Percentiles rank a stretch among this genome's conserved stretches.
These are phyloP conservation scores for Parasitella parasitica DNA, from an alignment of 371 early-diverging fungal species.

Conservation along the genomic window DNA sequence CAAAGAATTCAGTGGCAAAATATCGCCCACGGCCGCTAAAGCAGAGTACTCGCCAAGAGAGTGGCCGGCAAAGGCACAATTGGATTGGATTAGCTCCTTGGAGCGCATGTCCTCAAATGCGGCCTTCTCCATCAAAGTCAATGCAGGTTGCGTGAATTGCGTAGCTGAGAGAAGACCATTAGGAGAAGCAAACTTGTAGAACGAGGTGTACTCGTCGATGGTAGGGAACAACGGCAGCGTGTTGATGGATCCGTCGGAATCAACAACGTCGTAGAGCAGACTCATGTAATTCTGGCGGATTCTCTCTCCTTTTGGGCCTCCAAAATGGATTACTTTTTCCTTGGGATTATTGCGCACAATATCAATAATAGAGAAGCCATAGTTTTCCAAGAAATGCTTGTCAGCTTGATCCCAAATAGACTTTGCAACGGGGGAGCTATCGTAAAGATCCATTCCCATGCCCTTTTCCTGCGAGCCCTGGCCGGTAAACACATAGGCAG, in stretches of 20 bases:
- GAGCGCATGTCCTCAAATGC: conserved; percentile 91
- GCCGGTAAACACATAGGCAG: conserved; percentile 94
- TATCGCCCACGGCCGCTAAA: conserved; percentile 87
- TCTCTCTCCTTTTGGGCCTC: conserved; percentile 85
- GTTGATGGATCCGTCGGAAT: conserved; percentile 67
- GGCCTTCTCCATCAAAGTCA: conserved; percentile 92
- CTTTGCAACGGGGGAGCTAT: conserved; percentile 79
- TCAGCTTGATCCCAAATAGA: conserved; percentile 95
- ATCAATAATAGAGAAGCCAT: conserved; percentile 90
- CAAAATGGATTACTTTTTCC: conserved; percentile 91
- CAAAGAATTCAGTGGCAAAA: conserved; percentile 83
- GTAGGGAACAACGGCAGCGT: conserved; percentile 89
- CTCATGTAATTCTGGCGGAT: conserved; percentile 89
- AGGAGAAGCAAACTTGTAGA: conserved; percentile 89
- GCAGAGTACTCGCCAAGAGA: conserved; percentile 96
- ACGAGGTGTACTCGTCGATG: conserved; percentile 78
- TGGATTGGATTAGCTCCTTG: conserved; percentile 80
- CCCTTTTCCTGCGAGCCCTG: conserved; percentile 95
- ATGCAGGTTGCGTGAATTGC: conserved; percentile 94
- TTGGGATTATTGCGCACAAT: conserved; percentile 92
- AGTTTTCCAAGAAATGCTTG: conserved; percentile 80
- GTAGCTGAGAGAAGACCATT: conserved; percentile 92
- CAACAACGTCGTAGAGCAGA: conserved; percentile 88
- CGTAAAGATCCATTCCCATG: conserved; percentile 97
- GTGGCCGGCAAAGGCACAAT: conserved; percentile 94